Evolutionary conservation across 805 yeast genomes (phyloP), one percentile per base, ranked within the genome.

Genomic region (Huiozyma naganishii): DNA sequence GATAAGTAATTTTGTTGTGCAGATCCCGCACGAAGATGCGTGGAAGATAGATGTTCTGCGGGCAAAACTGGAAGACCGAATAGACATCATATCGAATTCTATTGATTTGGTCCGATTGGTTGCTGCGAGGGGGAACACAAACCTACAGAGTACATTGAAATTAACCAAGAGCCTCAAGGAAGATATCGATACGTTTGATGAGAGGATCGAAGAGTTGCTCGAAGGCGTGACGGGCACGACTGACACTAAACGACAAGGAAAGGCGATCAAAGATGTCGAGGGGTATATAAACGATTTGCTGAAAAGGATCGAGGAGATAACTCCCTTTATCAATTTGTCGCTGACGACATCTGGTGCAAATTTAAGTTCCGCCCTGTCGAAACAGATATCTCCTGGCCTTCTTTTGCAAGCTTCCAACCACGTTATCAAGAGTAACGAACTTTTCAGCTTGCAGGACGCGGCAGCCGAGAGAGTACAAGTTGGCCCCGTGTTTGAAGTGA

Each of bases 291-390:
- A 65, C 9, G 64, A 58, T 11, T 58, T 83, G 27, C 51, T 79
- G 27, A 52, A 52, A 0, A 67, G 78, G 40, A 79, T 83, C 23
- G 84, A 83, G 47, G 82, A 78, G 43, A 71, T 81, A 0, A 75
- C 83, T 29, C 92, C 92, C 1, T 66, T 81, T 29, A 69, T 84
- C 11, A 78, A 77, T 45, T 63, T 83, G 6, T 75, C 89, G 0
- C 58, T 83, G 37, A 72, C 79, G 1, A 80, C 89, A 1, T 76
- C 83, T 7, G 89, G 89, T 0, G 80, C 81, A 3, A 77, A 72
- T 45, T 55, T 80, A 41, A 68, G 69, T 35, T 70, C 75, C 0
- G 60, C 73, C 1, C 56, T 77, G 43, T 71, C 78, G 6, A 68
- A 69, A 28, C 64, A 68, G 23, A 70, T 80, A 5, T 80, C 86